Evolutionary conservation across 331 rosid species (phyloP).

Genomic region (Malus hybrid): DNA sequence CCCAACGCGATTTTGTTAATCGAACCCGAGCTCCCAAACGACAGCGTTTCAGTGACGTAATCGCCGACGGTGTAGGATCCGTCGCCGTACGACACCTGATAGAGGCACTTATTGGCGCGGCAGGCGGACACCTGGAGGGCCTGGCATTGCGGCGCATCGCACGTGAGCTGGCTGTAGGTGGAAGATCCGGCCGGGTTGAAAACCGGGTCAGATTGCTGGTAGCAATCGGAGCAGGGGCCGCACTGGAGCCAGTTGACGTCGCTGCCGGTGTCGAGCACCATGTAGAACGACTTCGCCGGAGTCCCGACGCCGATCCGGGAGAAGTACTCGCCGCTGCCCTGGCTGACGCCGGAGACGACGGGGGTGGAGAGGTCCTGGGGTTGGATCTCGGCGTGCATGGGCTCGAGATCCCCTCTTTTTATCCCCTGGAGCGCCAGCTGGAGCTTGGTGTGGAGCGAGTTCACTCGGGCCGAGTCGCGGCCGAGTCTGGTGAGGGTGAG

Average conservation of each 20-base stretch:
- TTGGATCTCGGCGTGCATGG: too few relatives aligned
- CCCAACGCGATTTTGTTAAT: conserved; percentile 47
- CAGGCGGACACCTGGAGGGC: conserved; percentile 42
- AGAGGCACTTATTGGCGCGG: conserved; percentile 38
- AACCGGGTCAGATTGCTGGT: conserved; percentile 77
- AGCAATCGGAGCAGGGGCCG: conserved; percentile 74
- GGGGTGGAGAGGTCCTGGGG: too few relatives aligned
- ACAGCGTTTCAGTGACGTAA: conserved; percentile 49
- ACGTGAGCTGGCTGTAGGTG: conserved; percentile 39
- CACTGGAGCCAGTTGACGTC: conserved; percentile 92
- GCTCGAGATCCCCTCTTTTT: too few relatives aligned
- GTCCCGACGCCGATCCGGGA: too few relatives aligned
- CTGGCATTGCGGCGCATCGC: conserved; percentile 45
- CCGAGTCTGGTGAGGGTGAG: too few relatives aligned
- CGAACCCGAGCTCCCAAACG: conserved; percentile 53
- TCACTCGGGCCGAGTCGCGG: too few relatives aligned
- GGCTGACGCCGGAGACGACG: too few relatives aligned
- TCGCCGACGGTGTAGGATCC: conserved; percentile 85
- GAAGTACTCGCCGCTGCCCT: too few relatives aligned
- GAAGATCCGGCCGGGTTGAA: conserved; percentile 56
- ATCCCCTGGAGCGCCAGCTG: too few relatives aligned
- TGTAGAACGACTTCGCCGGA: conserved; percentile 1
- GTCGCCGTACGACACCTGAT: conserved; percentile 81
- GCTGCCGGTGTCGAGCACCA: conserved; percentile 86
- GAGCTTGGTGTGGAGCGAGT: too few relatives aligned